Evolutionary conservation across 257 asterid species (phyloP).

Genomic region (Solanum virginianum): DNA sequence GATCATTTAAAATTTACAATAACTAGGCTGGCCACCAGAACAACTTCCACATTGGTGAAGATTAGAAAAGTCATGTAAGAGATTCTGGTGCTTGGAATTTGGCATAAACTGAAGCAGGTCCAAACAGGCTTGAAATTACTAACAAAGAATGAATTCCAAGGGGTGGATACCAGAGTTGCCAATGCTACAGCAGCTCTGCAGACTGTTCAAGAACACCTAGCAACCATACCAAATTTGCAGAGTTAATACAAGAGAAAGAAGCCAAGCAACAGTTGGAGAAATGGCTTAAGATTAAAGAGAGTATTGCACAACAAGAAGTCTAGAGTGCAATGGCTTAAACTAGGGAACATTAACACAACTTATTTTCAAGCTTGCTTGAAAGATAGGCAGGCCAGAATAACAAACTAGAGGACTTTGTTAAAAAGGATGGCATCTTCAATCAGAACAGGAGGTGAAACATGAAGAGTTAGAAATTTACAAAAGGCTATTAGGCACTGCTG

Average conservation of each 20-base stretch:
- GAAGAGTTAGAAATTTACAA: background rate
- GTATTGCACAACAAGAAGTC: background rate
- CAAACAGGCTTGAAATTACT: background rate
- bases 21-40: background rate
- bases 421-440: background rate
- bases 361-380: background rate
- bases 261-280: background rate
- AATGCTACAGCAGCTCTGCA: background rate
- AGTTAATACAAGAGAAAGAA: background rate
- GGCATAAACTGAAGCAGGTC: background rate
- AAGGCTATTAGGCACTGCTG: background rate
- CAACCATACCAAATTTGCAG: background rate
- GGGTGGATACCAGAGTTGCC: background rate
- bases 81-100: background rate
- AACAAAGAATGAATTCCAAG: background rate
- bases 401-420: background rate
- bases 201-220: background rate
- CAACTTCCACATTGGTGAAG: background rate
- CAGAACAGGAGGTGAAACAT: background rate
- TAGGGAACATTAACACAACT: background rate
- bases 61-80: background rate
- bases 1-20: background rate
- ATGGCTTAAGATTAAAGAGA: background rate
- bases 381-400: background rate
- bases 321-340: background rate